Base-by-base conservation (phyloP, 306 rosid species). In the Myrica gale region DNA sequence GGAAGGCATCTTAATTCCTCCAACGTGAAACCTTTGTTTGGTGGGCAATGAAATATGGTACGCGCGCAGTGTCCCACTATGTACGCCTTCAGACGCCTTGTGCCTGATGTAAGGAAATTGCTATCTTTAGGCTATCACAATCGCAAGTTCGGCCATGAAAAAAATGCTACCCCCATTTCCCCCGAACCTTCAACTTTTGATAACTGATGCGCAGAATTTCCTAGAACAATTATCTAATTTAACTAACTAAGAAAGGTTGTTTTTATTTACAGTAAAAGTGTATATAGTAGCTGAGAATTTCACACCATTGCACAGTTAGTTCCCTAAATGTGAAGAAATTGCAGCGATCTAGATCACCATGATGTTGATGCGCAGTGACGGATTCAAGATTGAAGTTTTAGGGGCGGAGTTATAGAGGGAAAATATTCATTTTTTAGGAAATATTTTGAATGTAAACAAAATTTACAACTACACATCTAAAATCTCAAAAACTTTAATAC, bases 71-170 rank as follows among this genome's bases (percentile, higher is more conserved):
- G 44, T 11, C 60, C 65, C 17, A 17, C 15, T 50, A 39, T 17
- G 45, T 41, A 10, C 20, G 32, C 17, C 70, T 39, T 1, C 26
- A 51, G 45, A 26, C 63, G 58, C 63, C 15, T 69, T 44, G 65
- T 66, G 81, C 53, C 57, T 45, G 46, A 32, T 65, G 21, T 56
- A 69, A 37, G 58, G 53, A 42, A 41, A 15, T 23, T 52, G 44
- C 74, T 10, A 50, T 69, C 53, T 61, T 52, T 48, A 50, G 72
- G 42, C 76, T 11, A 48, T n/a, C 47, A 46, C 17, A 53, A 69
- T 54, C 54, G 26, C 13, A 7, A 44, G 81, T 76, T 60, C 76
- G 23, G 72, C 63, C 65, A 47, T 69, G 62, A 61, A 71, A 52
- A 52, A 13, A 52, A 13, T 13, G 19, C 5, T 58, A 50, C 6